Conservation (phyloP, 352 stramenopile species). For the Pythium sp. region DNA sequence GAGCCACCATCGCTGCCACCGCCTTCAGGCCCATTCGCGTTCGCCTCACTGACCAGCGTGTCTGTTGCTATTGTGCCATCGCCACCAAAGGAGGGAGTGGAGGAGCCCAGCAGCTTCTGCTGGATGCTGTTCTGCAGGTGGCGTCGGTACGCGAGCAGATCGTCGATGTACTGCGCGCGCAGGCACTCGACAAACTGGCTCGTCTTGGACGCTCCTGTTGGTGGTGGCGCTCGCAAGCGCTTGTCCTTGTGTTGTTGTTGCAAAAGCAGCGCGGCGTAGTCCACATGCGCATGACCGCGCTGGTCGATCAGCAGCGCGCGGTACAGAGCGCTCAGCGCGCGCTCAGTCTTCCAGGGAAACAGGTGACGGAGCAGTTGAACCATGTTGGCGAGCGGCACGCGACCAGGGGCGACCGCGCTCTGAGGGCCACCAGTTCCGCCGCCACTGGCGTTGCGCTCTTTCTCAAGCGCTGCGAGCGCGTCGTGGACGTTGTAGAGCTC, state of each 20-base stretch:
- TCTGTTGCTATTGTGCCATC: background rate
- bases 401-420: conserved; percentile 12
- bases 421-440: background rate
- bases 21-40: background rate
- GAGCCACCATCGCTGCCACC: no score
- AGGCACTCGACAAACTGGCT: conserved; percentile 41
- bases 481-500: conserved; percentile 51
- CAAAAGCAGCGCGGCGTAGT: conserved; percentile 47
- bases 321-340: conserved; percentile 36
- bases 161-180: conserved; percentile 56
- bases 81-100: background rate
- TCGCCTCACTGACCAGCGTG: background rate
- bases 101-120: conserved; percentile 14
- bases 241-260: conserved; percentile 21
- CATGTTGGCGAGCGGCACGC: conserved; percentile 42
- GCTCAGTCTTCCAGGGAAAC: conserved; percentile 68
- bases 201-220: background rate
- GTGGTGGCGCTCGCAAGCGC: background rate
- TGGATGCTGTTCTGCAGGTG: conserved; percentile 40
- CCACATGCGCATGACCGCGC: conserved; percentile 30
- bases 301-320: conserved; percentile 44
- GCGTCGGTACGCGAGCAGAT: conserved; percentile 45
- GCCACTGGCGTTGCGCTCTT: conserved; percentile 35
- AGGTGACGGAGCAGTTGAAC: conserved; percentile 39
- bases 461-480: conserved; percentile 42